Evolutionary conservation across 768 basidiomycete genomes (phyloP).

Genomic region (Porphyrellus cyaneotinctus): DNA sequence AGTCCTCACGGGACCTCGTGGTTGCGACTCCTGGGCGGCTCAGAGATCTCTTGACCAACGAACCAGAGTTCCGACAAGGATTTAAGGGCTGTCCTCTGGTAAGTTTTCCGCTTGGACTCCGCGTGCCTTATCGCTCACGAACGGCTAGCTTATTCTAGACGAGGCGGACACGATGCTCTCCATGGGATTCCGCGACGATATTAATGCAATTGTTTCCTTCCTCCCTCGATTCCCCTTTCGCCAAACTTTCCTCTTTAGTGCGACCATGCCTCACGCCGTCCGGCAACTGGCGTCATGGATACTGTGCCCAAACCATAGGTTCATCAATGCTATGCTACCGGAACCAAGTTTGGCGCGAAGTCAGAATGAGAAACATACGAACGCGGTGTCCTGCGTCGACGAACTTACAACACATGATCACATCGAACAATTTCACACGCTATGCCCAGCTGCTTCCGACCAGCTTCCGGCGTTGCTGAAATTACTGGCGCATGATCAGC

Average conservation of each 20-base stretch:
- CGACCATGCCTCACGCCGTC: slow-evolving; percentile 73
- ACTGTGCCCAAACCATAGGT: slow-evolving; percentile 57
- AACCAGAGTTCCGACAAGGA: slow-evolving; percentile 50
- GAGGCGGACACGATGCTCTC: slow-evolving; percentile 90
- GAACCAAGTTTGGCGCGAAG: slow-evolving; percentile 38
- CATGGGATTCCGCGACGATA: slow-evolving; percentile 88
- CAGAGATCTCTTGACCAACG: slow-evolving; percentile 62
- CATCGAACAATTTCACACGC: slow-evolving; percentile 79
- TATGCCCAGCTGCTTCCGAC: slow-evolving; percentile 58
- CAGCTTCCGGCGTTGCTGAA: slow-evolving; percentile 78
- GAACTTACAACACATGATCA: slow-evolving; percentile 58
- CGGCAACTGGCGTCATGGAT: slow-evolving; percentile 62
- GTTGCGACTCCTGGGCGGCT: slow-evolving; percentile 90
- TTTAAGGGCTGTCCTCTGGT: slow-evolving; percentile 58
- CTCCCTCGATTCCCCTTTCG: slow-evolving; percentile 62
- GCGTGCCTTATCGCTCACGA: slow-evolving; percentile 4
- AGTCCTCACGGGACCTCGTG: slow-evolving; percentile 69
- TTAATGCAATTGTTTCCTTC: slow-evolving; percentile 62
- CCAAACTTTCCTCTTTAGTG: slow-evolving; percentile 92
- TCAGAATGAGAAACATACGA: neutral
- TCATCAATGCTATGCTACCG: slow-evolving; percentile 67
- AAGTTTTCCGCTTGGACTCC: slow-evolving; percentile 22
- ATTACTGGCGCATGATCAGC: slow-evolving; percentile 85
- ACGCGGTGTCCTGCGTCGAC: neutral
- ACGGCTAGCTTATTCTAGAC: slow-evolving; percentile 74